Evolutionary conservation across 352 stramenopile species (phyloP).

Genomic region (Nothophytophthora sp.): DNA sequence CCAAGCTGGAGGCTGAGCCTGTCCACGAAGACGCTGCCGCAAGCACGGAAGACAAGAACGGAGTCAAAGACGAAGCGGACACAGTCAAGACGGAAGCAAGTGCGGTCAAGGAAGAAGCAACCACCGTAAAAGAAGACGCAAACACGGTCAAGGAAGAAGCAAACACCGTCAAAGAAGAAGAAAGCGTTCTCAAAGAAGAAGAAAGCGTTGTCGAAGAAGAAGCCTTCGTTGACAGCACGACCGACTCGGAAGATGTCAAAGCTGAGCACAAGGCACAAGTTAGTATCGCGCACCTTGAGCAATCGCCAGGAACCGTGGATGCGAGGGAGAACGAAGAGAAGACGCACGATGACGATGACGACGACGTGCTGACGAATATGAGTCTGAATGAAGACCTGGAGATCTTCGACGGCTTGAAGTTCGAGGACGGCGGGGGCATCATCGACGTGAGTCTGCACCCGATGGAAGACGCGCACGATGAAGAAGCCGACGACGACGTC

Average conservation of each 20-base stretch:
- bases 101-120: no score
- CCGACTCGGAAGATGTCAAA: slow-evolving; percentile 43
- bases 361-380: slow-evolving; percentile 69
- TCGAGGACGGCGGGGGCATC: slow-evolving; percentile 80
- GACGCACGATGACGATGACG: slow-evolving; percentile 31
- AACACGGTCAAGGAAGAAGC: slow-evolving; percentile 11
- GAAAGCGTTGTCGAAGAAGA: slow-evolving; percentile 25
- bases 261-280: slow-evolving; percentile 16
- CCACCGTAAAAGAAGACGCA: no score
- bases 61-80: slow-evolving; percentile 5
- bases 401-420: slow-evolving; percentile 88
- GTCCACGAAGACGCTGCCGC: slow-evolving; percentile 5
- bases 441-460: slow-evolving; percentile 68
- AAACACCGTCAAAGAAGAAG: background rate
- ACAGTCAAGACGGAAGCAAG: slow-evolving; percentile 5
- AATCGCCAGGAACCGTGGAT: no score
- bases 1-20: slow-evolving; percentile 29
- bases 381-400: slow-evolving; percentile 80
- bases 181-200: slow-evolving; percentile 8
- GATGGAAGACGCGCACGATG: slow-evolving; percentile 10
- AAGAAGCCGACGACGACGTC: slow-evolving; percentile 25
- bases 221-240: slow-evolving; percentile 10
- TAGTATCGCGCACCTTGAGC: background rate
- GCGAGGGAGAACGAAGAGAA: slow-evolving; percentile 6
- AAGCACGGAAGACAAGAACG: slow-evolving; percentile 1